phyloP scores from a whole-genome alignment of 2,329 filamentous ascomycete genomes.

The Venturia pyrina region DNA sequence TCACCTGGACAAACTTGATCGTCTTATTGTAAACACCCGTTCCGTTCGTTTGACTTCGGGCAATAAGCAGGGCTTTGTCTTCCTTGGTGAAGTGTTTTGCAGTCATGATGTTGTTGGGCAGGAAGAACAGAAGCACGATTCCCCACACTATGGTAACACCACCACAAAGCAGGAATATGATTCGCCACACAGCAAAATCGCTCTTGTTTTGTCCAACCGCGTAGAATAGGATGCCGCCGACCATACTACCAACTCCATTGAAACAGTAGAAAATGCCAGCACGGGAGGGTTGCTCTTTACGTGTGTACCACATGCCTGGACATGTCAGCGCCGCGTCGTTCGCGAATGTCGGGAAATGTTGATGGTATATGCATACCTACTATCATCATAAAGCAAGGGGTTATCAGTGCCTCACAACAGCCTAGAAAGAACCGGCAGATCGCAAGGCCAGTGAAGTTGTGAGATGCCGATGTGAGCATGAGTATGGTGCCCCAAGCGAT shows the following conservation, averaged over 20 bases:
- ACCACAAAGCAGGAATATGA: conserved; percentile 36
- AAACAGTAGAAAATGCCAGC: conserved; percentile 20
- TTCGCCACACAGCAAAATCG: conserved; percentile 33
- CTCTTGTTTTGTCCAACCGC: conserved; percentile 32
- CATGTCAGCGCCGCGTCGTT: conserved; percentile 15
- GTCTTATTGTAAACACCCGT: conserved; percentile 39
- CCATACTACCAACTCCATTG: conserved; percentile 17
- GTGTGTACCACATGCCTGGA: conserved; percentile 16
- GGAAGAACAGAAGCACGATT: conserved; percentile 28
- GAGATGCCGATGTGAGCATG: conserved; percentile 17
- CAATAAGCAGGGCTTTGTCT: conserved; percentile 35
- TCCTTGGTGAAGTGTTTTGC: conserved; percentile 33
- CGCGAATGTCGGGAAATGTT: not conserved
- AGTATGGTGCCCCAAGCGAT: conserved; percentile 18
- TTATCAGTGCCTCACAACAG: conserved; percentile 17
- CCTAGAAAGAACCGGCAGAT: conserved; percentile 18
- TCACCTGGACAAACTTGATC: conserved; percentile 40
- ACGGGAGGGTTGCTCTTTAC: conserved; percentile 16
- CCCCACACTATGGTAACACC: conserved; percentile 37
- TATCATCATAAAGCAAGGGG: conserved; percentile 5
- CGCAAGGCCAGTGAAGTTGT: conserved; percentile 18
- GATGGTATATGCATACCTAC: not conserved
- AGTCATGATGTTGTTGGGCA: conserved; percentile 33
- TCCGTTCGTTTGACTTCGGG: conserved; percentile 26
- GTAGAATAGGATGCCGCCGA: conserved; percentile 26